These are phyloP conservation scores for Diaporthe sp. DNA, from an alignment of 2,329 filamentous ascomycete genomes.

Conservation along the genomic window DNA sequence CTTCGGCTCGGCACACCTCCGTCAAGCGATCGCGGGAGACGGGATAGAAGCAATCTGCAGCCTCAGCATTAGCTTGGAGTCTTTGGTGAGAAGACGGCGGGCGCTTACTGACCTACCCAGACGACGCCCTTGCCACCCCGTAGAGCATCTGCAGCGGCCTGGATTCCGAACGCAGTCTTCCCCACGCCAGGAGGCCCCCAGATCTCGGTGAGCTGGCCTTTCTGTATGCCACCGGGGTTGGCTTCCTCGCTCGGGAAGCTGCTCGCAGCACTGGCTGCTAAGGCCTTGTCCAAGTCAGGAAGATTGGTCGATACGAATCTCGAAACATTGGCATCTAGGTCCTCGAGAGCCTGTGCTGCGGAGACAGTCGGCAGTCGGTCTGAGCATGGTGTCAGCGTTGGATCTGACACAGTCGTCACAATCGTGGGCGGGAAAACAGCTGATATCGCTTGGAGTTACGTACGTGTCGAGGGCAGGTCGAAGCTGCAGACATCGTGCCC, in stretches of 20 bases:
- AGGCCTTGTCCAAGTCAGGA: conserved; percentile 63
- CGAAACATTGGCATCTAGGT: conserved; percentile 65
- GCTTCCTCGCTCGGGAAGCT: conserved; percentile 38
- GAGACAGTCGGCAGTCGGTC: conserved; percentile 84
- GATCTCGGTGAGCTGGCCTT: conserved; percentile 86
- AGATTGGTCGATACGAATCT: conserved; percentile 71
- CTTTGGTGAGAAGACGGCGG: conserved; percentile 23
- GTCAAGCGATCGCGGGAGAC: conserved; percentile 55
- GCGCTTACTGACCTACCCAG: conserved; percentile 81
- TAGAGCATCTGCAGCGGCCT: conserved; percentile 76
- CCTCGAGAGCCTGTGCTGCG: conserved; percentile 78
- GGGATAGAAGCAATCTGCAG: conserved; percentile 64
- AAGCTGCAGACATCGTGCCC: conserved; percentile 74
- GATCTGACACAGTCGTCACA: background rate
- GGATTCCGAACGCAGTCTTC: conserved; percentile 85
- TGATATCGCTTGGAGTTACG: conserved; percentile 47
- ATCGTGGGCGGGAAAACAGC: conserved; percentile 16
- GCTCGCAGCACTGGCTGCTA: conserved; percentile 52
- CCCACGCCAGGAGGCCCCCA: conserved; percentile 90
- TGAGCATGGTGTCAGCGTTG: conserved; percentile 51
- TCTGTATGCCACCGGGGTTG: conserved; percentile 71
- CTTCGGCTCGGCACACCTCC: conserved; percentile 45
- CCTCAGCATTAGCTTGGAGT: conserved; percentile 31
- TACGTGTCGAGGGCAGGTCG: conserved; percentile 66
- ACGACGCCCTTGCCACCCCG: conserved; percentile 74